Percentiles rank a stretch among this genome's conserved stretches.
Conservation (phyloP, 164 flowering plant species). For the Nelumbo lutea region DNA sequence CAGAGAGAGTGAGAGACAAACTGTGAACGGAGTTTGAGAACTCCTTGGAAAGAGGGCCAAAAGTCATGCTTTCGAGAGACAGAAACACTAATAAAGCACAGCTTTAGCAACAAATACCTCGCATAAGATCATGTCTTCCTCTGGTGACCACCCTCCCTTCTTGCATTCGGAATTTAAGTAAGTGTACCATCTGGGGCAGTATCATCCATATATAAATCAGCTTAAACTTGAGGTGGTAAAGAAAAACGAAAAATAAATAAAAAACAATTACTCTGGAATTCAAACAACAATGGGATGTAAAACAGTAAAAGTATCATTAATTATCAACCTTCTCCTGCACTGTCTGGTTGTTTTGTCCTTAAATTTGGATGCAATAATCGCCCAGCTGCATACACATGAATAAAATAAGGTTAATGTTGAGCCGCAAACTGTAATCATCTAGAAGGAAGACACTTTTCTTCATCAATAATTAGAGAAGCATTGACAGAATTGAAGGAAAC, state of each 20-base stretch:
- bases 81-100: background rate
- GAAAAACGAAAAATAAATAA: background rate
- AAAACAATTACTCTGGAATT: background rate
- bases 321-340: conserved; percentile 79
- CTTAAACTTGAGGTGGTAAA: background rate
- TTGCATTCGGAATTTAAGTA: conserved; percentile 93
- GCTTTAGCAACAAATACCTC: conserved; percentile 46
- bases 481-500: background rate
- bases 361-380: conserved; percentile 80
- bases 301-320: no score
- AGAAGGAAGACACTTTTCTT: background rate
- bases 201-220: conserved; percentile 11
- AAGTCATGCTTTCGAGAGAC: background rate
- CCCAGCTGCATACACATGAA: conserved; percentile 54
- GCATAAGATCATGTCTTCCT: conserved; percentile 87
- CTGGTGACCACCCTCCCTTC: conserved; percentile 98
- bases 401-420: background rate
- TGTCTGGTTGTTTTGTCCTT: conserved; percentile 91
- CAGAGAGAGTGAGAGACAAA: background rate
- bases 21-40: background rate
- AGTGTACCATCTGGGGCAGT: conserved; percentile 75
- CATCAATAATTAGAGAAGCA: background rate
- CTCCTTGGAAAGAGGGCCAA: background rate
- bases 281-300: background rate
- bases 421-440: conserved; percentile 4